phyloP scores from a whole-genome alignment of 495 filamentous ascomycete genomes.

The Tuber melanosporum region DNA sequence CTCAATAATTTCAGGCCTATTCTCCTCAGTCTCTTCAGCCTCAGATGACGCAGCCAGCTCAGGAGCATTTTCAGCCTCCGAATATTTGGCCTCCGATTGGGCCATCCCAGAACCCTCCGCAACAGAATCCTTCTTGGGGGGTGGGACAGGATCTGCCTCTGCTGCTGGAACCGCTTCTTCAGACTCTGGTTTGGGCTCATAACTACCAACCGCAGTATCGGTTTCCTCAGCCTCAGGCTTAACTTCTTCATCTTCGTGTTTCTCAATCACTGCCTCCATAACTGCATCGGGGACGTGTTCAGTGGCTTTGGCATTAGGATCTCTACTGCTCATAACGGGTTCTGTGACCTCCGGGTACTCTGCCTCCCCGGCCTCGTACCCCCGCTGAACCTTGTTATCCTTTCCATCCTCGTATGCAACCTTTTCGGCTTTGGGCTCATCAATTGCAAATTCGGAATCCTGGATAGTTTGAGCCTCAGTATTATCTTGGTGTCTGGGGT shows the following conservation, averaged over 20 bases:
- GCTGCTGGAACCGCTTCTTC: constrained; percentile 1
- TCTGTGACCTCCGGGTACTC: constrained; percentile 11
- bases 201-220: too few species aligned
- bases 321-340: constrained; percentile 9
- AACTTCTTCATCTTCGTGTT: constrained; percentile 4
- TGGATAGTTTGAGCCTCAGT: background rate
- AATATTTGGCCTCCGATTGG: constrained; percentile 42
- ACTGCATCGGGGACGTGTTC: constrained; percentile 4
- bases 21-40: constrained; percentile 4
- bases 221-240: constrained; percentile 9
- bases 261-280: constrained; percentile 25
- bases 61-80: constrained; percentile 44
- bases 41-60: constrained; percentile 43
- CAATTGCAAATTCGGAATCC: background rate
- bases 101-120: background rate
- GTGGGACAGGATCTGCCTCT: background rate
- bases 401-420: background rate
- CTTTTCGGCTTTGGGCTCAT: constrained; percentile 28
- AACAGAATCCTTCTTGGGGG: background rate
- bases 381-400: constrained; percentile 16
- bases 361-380: constrained; percentile 12
- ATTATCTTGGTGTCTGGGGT: background rate
- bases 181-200: background rate
- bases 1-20: background rate
- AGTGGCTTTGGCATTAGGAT: constrained; percentile 6